Evolutionary conservation across 441 rosid species (phyloP), one percentile per base, ranked within the genome.

Genomic region (Corymbia calophylla): DNA sequence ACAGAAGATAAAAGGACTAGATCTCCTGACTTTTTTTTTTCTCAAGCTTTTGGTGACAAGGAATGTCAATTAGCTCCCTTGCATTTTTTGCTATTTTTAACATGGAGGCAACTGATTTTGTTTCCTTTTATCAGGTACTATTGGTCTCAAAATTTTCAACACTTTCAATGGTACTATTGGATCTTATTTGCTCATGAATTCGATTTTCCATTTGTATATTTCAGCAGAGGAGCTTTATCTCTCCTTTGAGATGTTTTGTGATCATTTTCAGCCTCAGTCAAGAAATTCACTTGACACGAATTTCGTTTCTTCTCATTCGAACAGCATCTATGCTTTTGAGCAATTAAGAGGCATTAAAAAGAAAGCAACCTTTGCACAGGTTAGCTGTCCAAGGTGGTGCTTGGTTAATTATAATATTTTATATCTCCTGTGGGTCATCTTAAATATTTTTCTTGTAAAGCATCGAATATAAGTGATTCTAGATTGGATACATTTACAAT

Each of bases 71-170:
- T 92, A 93, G 86, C 97, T 93, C 87, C 93, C 95, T 39, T 39
- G 95, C 99, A 49, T 98, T 98, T 92, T 98, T 97, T 87, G 99
- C 97, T 23, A 98, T 98, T 80, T 98, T 97, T 93, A 95, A 97
- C 92, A 98, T 98, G 99, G 99, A 96, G 92, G 96, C 99, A 89
- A 96, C 99, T 70, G 99, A 98, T 91, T 92, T 98, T 88, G 95
- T 97, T 92, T 97, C 98, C 91, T 98, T 97, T 93, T 96, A 96
- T 94, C 97, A 95, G 98, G 99, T 97, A 91, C 73, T 44, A 77
- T 54, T 87, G 19, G 51, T 35, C 70, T 82, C 35, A n/a, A 21
- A 31, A 18, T 25, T 55, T 55, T n/a, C 47, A 14, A 84, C 31
- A 80, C 16, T 39, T 73, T 27, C 12, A 56, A 54, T n/a, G 51